Evolutionary conservation across 169 alveolate genomes (phyloP).

Genomic region (Eimeria praecox): DNA sequence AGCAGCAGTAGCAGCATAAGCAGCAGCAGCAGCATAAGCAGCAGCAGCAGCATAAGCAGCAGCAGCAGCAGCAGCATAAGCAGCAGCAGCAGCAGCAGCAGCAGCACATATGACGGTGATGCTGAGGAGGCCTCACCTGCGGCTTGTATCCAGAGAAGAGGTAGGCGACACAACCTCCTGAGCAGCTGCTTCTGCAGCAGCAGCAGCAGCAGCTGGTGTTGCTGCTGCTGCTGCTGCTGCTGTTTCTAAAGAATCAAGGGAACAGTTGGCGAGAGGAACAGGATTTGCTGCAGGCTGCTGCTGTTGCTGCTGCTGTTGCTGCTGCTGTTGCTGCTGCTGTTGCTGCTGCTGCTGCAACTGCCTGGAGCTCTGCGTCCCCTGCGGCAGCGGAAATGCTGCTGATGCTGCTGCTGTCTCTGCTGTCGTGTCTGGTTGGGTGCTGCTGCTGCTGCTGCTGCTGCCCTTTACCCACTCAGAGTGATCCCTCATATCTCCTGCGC

Average conservation of each 20-base stretch:
- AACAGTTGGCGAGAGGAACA: neutral
- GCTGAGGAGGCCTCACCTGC: slow-evolving; percentile 30
- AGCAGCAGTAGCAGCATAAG: neutral
- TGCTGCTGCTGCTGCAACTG: slow-evolving; percentile 16
- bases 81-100: no score
- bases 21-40: neutral
- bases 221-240: neutral
- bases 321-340: slow-evolving; percentile 43
- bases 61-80: no score
- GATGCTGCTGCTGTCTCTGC: neutral
- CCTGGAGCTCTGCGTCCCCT: no score
- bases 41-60: slow-evolving; percentile 3
- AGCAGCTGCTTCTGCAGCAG: neutral
- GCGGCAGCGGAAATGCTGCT: no score
- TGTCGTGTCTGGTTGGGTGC: no score
- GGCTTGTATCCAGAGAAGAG: slow-evolving; percentile 7
- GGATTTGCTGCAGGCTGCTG: neutral
- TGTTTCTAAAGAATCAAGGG: neutral
- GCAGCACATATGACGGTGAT: neutral
- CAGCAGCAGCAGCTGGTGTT: neutral
- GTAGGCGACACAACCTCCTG: neutral
- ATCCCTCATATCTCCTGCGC: neutral
- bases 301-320: neutral
- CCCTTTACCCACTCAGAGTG: neutral
- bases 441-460: slow-evolving; percentile 26